phyloP scores from a whole-genome alignment of 2,329 filamentous ascomycete genomes.

The Rhynchosporium agropyri region DNA sequence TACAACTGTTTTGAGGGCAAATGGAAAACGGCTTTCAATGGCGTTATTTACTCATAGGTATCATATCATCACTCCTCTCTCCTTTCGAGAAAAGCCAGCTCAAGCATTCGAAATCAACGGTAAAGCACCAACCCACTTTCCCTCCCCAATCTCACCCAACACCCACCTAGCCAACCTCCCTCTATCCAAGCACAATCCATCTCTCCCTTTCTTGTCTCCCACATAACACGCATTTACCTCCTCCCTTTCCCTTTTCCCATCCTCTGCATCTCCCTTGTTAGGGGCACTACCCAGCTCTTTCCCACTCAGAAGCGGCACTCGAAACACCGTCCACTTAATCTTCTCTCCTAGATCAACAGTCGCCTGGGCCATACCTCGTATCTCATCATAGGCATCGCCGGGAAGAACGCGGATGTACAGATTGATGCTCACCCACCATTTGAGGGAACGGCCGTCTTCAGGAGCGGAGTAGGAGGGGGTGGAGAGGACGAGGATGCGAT shows the following conservation, averaged over 20 bases:
- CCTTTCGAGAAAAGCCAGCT: constrained; percentile 24
- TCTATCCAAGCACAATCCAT: constrained; percentile 33
- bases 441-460: constrained; percentile 30
- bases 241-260: constrained; percentile 22
- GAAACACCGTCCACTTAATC: constrained; percentile 36
- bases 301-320: constrained; percentile 32
- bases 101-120: constrained; percentile 33
- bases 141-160: constrained; percentile 33
- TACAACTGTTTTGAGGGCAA: no score
- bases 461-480: constrained; percentile 36
- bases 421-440: constrained; percentile 33
- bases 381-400: constrained; percentile 33
- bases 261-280: no score
- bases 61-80: constrained; percentile 10
- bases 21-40: neutral
- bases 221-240: constrained; percentile 33
- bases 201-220: constrained; percentile 33
- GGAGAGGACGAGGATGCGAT: constrained; percentile 34
- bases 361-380: constrained; percentile 32
- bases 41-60: neutral
- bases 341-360: constrained; percentile 32
- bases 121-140: constrained; percentile 32
- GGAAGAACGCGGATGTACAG: constrained; percentile 33
- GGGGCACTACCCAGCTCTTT: constrained; percentile 16
- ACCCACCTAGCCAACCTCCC: constrained; percentile 36